Percentiles rank a stretch among this genome's conserved stretches.
Evolutionary conservation across 2,329 filamentous ascomycete genomes (phyloP).

Genomic region (Colletotrichum scovillei): DNA sequence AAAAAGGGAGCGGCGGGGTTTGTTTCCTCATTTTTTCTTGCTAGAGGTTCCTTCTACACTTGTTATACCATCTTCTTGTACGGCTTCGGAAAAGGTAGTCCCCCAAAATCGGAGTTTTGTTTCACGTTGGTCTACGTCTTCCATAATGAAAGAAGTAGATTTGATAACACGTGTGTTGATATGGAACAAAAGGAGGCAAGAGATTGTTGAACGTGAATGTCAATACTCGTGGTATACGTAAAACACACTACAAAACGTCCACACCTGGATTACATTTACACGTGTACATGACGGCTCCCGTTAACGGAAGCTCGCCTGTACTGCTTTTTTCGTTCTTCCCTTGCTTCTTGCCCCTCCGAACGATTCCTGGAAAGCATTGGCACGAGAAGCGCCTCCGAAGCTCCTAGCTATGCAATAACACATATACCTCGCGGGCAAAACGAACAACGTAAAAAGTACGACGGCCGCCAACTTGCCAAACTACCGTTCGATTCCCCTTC

Average conservation of each 20-base stretch:
- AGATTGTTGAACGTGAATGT: background rate
- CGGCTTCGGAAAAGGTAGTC: constrained; percentile 35
- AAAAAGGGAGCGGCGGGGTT: background rate
- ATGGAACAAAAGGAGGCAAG: background rate
- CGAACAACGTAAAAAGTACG: background rate
- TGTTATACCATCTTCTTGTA: constrained; percentile 35
- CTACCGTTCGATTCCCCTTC: background rate
- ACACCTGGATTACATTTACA: background rate
- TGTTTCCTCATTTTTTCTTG: background rate
- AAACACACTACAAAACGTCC: constrained; percentile 2
- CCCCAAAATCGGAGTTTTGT: constrained; percentile 36
- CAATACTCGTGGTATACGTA: background rate
- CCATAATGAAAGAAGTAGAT: background rate
- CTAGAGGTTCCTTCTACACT: constrained; percentile 25
- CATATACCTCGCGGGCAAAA: background rate
- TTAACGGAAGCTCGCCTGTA: background rate
- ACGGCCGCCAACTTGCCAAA: constrained; percentile 11
- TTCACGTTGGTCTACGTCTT: background rate
- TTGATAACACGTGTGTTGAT: background rate
- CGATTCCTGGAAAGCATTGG: background rate
- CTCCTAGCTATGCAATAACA: constrained; percentile 40
- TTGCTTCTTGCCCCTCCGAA: background rate
- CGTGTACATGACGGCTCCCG: background rate
- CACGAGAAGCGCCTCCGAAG: constrained; percentile 12
- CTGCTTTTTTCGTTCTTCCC: background rate